Conservation (phyloP, 805 yeast species). For the Kodamaea nitidulidarum region DNA sequence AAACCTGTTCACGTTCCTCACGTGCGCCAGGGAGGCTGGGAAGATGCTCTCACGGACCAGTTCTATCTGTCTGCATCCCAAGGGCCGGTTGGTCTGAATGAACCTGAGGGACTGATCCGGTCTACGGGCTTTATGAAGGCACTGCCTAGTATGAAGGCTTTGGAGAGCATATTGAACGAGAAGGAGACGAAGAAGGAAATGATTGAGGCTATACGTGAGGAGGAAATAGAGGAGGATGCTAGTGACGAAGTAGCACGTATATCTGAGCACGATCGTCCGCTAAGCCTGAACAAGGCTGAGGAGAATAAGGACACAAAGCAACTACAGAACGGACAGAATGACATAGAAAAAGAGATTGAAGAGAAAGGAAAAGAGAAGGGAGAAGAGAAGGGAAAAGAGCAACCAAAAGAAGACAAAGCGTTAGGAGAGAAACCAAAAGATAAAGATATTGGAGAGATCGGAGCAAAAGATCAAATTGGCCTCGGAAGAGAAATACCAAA, state of each 20-base stretch:
- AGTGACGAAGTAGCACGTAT: slow-evolving; percentile 10
- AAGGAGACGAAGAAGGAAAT: slow-evolving; percentile 4
- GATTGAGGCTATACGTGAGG: not conserved
- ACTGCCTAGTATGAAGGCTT: slow-evolving; percentile 41
- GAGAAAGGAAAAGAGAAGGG: too few species aligned
- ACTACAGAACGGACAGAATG: too few species aligned
- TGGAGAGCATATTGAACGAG: slow-evolving; percentile 30
- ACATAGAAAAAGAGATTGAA: too few species aligned
- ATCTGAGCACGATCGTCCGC: not conserved
- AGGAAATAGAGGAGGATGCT: slow-evolving; percentile 15
- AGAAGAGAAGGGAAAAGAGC: too few species aligned
- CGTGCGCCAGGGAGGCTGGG: slow-evolving; percentile 6
- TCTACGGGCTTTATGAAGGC: slow-evolving; percentile 25
- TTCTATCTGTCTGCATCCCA: slow-evolving; percentile 6
- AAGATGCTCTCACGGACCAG: slow-evolving; percentile 8
- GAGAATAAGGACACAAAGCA: not conserved
- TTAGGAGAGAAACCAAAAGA: too few species aligned
- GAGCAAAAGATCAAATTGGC: too few species aligned
- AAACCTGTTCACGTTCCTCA: slow-evolving; percentile 4
- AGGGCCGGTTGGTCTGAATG: not conserved
- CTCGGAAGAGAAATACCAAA: too few species aligned
- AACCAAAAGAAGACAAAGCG: not conserved
- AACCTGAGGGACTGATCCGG: not conserved
- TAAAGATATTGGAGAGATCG: too few species aligned
- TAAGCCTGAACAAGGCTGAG: not conserved